These are phyloP conservation scores for Climacium dendroides DNA, from an alignment of 225 moss, liverwort and hornwort species.

Conservation along the genomic window DNA sequence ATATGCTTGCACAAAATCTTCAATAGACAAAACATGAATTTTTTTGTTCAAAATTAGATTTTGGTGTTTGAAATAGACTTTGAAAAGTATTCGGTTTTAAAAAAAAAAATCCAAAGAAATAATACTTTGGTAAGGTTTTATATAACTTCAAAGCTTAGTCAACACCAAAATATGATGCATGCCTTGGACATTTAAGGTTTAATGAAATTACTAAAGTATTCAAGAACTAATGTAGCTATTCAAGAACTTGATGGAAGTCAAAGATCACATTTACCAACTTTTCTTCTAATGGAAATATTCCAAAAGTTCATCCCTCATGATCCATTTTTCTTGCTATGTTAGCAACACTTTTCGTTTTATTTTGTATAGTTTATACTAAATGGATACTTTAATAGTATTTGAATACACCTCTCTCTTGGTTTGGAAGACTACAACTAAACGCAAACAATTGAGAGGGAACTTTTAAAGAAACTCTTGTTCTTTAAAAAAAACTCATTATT, in stretches of 20 bases:
- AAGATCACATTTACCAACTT: neutral
- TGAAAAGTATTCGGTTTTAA: rapidly evolving
- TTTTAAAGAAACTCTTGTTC: neutral
- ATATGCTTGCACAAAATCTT: neutral
- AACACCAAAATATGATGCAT: neutral
- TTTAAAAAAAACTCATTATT: neutral
- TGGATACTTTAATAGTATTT: too few relatives aligned
- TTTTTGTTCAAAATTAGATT: neutral
- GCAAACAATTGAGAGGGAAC: neutral
- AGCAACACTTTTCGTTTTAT: neutral
- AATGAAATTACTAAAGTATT: neutral
- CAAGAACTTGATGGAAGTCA: neutral
- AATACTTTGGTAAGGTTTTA: neutral
- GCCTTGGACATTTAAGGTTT: neutral
- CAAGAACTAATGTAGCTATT: too few relatives aligned
- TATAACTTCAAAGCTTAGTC: neutral
- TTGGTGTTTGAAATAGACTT: neutral
- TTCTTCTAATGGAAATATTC: neutral
- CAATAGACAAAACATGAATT: neutral
- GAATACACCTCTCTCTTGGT: neutral
- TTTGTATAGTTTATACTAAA: neutral
- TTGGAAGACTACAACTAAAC: neutral
- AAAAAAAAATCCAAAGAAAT: neutral
- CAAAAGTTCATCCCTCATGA: neutral
- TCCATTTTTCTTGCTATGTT: neutral